Conservation (phyloP, 495 filamentous ascomycete species). For the Baudoinia panamericana region DNA sequence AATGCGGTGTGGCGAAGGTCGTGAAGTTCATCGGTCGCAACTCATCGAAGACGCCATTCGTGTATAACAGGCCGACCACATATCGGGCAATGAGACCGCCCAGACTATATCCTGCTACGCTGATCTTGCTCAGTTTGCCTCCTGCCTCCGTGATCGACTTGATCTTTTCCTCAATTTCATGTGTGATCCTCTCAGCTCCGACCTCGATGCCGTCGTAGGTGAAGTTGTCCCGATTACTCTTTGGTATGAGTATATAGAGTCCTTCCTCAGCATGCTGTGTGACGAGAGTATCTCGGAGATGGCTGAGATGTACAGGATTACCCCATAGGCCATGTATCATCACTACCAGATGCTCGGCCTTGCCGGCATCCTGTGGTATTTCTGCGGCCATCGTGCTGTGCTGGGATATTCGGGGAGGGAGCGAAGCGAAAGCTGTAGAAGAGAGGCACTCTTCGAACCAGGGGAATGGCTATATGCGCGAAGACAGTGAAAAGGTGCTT, state of each 20-base stretch:
- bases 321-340: slow-evolving; percentile 95
- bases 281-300: slow-evolving; percentile 53
- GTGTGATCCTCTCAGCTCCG: slow-evolving; percentile 74
- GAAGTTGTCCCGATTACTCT: slow-evolving; percentile 66
- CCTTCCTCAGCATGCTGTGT: slow-evolving; percentile 47
- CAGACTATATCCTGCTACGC: slow-evolving; percentile 78
- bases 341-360: slow-evolving; percentile 71
- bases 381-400: slow-evolving; percentile 6
- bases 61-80: slow-evolving; percentile 69
- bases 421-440: too few relatives aligned
- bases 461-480: too few relatives aligned
- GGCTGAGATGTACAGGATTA: slow-evolving; percentile 70
- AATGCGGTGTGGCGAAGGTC: slow-evolving; percentile 81
- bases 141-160: slow-evolving; percentile 50
- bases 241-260: slow-evolving; percentile 60
- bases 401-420: too few relatives aligned
- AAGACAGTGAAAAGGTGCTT: too few relatives aligned
- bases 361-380: slow-evolving; percentile 10
- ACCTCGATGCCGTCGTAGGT: slow-evolving; percentile 93
- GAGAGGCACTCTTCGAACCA: too few relatives aligned
- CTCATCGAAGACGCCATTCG: slow-evolving; percentile 62
- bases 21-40: slow-evolving; percentile 84
- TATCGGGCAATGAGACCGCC: slow-evolving; percentile 82
- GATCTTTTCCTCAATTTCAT: slow-evolving; percentile 77
- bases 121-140: slow-evolving; percentile 62